Evolutionary conservation across 2,329 filamentous ascomycete species (phyloP).

Genomic region (Botrytis fabae): DNA sequence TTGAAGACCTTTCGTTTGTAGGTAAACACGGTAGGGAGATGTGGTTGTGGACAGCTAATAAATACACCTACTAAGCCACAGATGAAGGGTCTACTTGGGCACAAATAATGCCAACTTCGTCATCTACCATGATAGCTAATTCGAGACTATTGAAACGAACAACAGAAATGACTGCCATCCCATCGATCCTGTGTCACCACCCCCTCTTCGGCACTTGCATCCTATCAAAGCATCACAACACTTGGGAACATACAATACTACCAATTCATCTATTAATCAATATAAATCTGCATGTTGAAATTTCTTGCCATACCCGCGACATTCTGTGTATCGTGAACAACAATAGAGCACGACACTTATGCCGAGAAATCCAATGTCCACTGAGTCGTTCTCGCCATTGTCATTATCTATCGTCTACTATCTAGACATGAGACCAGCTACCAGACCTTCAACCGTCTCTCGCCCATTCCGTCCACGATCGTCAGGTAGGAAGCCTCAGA

Average conservation of each 20-base stretch:
- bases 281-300: constrained; percentile 3
- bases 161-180: neutral
- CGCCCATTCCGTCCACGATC: neutral
- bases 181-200: neutral
- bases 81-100: constrained; percentile 9
- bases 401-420: neutral
- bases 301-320: neutral
- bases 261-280: constrained; percentile 2
- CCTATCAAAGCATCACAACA: neutral
- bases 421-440: constrained; percentile 2
- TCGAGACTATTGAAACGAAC: neutral
- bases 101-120: neutral
- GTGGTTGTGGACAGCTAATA: neutral
- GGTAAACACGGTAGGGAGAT: neutral
- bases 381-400: neutral
- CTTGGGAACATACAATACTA: neutral
- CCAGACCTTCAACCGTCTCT: neutral
- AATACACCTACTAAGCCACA: neutral
- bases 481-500: neutral
- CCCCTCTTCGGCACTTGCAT: neutral
- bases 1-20: neutral
- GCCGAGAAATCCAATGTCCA: neutral
- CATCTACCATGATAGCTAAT: neutral
- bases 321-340: constrained; percentile 9
- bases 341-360: neutral